Conservation (phyloP, 768 basidiomycete genomes). For the Xanthoconium stramineum region DNA sequence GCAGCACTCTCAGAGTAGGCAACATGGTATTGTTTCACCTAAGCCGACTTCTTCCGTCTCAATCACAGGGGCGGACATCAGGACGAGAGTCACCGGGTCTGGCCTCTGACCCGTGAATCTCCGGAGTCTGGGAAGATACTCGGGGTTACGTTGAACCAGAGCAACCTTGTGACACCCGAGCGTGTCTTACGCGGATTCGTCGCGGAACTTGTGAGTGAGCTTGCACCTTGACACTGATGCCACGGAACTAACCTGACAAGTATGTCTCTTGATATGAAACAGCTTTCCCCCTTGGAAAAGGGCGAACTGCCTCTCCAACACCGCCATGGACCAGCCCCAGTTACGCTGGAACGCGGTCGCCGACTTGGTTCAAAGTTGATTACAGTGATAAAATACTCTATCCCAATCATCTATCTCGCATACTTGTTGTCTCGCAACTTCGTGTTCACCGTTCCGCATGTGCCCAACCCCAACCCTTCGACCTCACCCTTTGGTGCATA, state of each 20-base stretch:
- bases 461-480: not conserved
- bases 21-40: not conserved
- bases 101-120: not conserved
- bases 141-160: not conserved
- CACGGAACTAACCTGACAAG: not conserved
- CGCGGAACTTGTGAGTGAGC: not conserved
- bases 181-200: not conserved
- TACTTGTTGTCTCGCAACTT: conserved; percentile 15
- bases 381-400: conserved; percentile 15
- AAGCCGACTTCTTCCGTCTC: not conserved
- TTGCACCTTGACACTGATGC: not conserved
- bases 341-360: not conserved
- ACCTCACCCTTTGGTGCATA: conserved; percentile 4
- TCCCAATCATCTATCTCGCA: conserved; percentile 20
- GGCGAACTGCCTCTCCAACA: conserved; percentile 17
- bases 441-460: not conserved
- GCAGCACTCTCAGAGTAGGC: not conserved
- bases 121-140: not conserved
- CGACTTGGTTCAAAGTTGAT: conserved; percentile 1
- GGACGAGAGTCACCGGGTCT: too few species aligned
- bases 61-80: too few species aligned
- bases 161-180: too few species aligned
- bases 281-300: conserved; percentile 14
- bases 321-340: not conserved
- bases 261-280: conserved; percentile 12